A percentile compares a stretch with the other conserved stretches of the same genome.
Evolutionary conservation across 2,329 filamentous ascomycete genomes (phyloP).

Genomic region (Verticillium longisporum): DNA sequence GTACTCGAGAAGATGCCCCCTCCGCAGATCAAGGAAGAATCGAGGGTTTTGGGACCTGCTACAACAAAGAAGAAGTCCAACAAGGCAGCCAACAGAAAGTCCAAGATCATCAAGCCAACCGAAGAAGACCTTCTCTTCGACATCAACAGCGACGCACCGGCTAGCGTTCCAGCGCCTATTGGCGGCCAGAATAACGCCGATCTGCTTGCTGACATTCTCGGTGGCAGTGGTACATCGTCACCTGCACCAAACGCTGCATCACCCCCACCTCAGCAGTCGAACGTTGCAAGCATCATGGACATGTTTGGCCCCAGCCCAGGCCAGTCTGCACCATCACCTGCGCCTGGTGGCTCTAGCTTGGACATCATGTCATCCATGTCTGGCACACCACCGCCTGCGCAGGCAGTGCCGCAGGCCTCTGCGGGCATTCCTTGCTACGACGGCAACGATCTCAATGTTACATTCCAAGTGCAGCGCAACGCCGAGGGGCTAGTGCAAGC

Average conservation of each 20-base stretch:
- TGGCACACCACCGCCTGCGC: conserved; percentile 21
- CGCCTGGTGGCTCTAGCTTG: conserved; percentile 26
- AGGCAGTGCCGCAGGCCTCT: conserved; percentile 31
- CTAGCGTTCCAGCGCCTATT: conserved; percentile 39
- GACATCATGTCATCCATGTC: conserved; percentile 41
- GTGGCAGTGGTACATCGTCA: conserved; percentile 63
- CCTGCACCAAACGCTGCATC: conserved; percentile 33
- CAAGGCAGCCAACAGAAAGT: conserved; percentile 65
- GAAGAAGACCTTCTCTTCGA: conserved; percentile 90
- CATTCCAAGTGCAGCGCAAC: conserved; percentile 78
- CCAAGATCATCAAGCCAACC: conserved; percentile 72
- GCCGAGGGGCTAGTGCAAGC: conserved; percentile 75
- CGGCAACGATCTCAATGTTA: conserved; percentile 76
- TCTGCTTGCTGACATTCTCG: conserved; percentile 85
- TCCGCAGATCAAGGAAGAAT: conserved; percentile 93
- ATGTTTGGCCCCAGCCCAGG: conserved; percentile 51
- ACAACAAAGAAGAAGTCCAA: conserved; percentile 54
- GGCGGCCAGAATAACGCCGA: conserved; percentile 68
- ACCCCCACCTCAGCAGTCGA: conserved; percentile 47
- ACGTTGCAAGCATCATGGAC: conserved; percentile 78
- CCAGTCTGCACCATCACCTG: conserved; percentile 19
- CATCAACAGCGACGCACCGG: conserved; percentile 69
- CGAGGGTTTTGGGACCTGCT: conserved; percentile 79
- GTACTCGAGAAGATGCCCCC: conserved; percentile 97
- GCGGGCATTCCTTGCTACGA: conserved; percentile 68